A percentile compares a stretch with the other conserved stretches of the same genome.
Evolutionary conservation across 2,329 filamentous ascomycete genomes (phyloP).

Genomic region (Stagonosporopsis rhizophila): DNA sequence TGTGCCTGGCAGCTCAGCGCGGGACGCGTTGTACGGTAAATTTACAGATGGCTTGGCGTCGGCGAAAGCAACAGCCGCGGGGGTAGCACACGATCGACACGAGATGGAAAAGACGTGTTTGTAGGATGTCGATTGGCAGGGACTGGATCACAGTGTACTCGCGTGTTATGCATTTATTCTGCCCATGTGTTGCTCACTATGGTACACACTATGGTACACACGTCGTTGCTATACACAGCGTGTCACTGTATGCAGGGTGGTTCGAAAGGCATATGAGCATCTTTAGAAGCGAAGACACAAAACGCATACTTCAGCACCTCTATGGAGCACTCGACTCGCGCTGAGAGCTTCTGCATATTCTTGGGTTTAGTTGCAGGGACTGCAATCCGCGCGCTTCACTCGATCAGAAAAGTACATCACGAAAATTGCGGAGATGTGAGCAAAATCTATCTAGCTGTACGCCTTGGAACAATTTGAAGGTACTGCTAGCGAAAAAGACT

Average conservation of each 20-base stretch:
- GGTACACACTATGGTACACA: background rate
- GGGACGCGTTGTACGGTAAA: conserved; percentile 38
- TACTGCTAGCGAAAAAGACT: conserved; percentile 99
- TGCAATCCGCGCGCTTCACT: background rate
- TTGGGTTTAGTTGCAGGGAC: background rate
- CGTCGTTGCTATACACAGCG: background rate
- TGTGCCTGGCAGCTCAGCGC: conserved; percentile 37
- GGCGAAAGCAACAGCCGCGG: conserved; percentile 5
- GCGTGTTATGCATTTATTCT: background rate
- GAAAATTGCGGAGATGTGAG: conserved; percentile 65
- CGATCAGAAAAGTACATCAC: background rate
- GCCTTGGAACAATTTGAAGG: conserved; percentile 76
- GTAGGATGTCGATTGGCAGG: background rate
- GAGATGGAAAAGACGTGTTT: background rate
- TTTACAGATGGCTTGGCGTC: conserved; percentile 17
- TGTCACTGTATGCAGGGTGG: too few species aligned
- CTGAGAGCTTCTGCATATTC: background rate
- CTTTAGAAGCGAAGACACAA: background rate
- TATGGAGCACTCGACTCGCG: background rate
- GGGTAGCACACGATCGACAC: background rate
- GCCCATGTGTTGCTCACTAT: background rate
- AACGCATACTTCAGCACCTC: background rate
- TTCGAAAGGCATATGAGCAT: background rate
- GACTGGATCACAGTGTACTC: background rate
- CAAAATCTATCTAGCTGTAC: conserved; percentile 98